Evolutionary conservation across 345 rosid species (phyloP).

Genomic region (Microcos paniculata): DNA sequence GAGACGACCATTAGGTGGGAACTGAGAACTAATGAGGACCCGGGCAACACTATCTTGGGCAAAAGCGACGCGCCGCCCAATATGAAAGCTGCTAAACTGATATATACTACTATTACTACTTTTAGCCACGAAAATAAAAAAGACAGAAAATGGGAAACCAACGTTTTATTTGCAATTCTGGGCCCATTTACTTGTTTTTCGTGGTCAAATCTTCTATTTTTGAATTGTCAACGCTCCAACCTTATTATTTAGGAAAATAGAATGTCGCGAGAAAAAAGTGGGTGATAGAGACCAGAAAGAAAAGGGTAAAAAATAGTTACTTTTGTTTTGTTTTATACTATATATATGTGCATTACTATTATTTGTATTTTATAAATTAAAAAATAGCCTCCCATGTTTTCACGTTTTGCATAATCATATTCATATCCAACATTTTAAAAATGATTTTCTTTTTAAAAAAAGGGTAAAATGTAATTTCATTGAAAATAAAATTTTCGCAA

Average conservation of each 20-base stretch:
- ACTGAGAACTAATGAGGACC: background rate
- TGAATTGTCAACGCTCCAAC: background rate
- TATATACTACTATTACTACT: no score
- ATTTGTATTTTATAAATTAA: background rate
- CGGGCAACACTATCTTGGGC: background rate
- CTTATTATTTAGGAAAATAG: background rate
- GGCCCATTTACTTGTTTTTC: background rate
- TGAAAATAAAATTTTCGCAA: background rate
- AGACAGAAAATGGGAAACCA: background rate
- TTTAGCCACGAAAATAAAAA: background rate
- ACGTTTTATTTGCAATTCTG: background rate
- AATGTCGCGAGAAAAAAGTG: no score
- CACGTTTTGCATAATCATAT: background rate
- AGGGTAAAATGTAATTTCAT: background rate
- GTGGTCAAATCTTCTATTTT: constrained; percentile 1
- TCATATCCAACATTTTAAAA: background rate
- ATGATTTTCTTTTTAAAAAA: background rate
- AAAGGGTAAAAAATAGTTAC: no score
- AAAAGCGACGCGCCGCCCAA: background rate
- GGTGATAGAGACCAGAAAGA: no score
- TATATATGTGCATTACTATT: no score
- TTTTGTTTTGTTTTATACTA: no score
- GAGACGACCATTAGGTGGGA: constrained; percentile 3
- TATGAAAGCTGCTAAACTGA: no score
- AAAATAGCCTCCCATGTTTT: background rate